Base-by-base conservation (phyloP, 2,329 filamentous ascomycete species). In the Botrytis medusae region DNA sequence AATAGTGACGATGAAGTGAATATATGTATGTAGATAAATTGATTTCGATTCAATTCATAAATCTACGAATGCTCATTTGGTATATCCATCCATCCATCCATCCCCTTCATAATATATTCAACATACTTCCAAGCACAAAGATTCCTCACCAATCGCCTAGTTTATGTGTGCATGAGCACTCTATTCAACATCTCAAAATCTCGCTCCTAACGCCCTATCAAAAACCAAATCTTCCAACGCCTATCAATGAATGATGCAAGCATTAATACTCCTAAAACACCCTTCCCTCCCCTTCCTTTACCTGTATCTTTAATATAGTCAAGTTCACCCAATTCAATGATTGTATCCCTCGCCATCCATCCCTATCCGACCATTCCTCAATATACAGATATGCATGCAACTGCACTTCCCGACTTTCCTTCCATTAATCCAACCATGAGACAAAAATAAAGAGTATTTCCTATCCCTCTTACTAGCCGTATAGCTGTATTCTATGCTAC, bases 401-500 rank as follows among this genome's bases (percentile, higher is more conserved):
- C 51, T 29, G 51, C n/a, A 57, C 65, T 57, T 57, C 34, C 48
- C 48, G 48, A 54, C 64, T 29, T 32, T 25, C 48, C 25, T 54
- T 69, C 65, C 65, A 69, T 69, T 69, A 69, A 69, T 69, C 65
- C 65, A 69, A 69, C 65, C 65, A 51, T 42, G 65, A 69, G 40
- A 57, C 40, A n/a, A 69, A 57, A 69, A 10, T 12, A 69, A 57
- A 16, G 22, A 68, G 54, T n/a, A 40, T 57, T 32, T 37, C 65
- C 48, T 32, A 25, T 57, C 48, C 48, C 54, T 42, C 18, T 57
- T 25, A 25, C 51, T 16, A 57, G 51, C 51, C 14, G n/a, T 57
- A 20, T 22, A 29, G 48, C 65, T 59, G 65, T 67, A 40, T 40
- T 67, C 64, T 54, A n/a, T 67, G 64, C 34, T 25, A 42, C 54